Conservation (phyloP, 2,329 filamentous ascomycete genomes). For the Nemania sp. region DNA sequence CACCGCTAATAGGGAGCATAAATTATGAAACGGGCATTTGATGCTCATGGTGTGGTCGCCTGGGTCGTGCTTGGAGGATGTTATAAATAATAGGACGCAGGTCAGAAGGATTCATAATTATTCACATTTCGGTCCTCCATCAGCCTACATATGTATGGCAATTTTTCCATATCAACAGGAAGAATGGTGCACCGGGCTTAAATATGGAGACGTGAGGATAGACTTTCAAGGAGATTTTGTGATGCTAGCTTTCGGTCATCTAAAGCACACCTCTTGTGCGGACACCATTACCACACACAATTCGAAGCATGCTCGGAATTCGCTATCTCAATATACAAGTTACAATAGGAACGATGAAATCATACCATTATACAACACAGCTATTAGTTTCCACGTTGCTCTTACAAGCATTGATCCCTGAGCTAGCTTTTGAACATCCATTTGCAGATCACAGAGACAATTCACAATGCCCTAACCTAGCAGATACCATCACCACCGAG, state of each 20-base stretch:
- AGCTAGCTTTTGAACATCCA: background rate
- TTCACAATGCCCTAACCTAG: background rate
- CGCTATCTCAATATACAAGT: too few species aligned
- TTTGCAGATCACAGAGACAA: background rate
- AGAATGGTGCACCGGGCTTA: too few species aligned
- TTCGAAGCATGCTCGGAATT: too few species aligned
- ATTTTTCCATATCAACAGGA: background rate
- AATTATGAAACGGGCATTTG: conserved; percentile 1
- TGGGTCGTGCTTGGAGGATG: conserved; percentile 1
- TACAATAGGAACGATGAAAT: background rate
- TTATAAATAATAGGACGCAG: background rate
- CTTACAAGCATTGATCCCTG: background rate
- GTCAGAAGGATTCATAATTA: background rate
- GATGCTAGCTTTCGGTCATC: background rate
- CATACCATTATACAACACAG: too few species aligned
- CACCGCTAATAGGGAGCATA: conserved; percentile 15
- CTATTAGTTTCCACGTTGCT: background rate
- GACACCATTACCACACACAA: background rate
- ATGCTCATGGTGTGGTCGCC: background rate
- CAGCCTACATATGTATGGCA: background rate
- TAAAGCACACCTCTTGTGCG: background rate
- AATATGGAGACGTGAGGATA: background rate
- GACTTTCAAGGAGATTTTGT: conserved; percentile 2
- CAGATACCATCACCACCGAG: background rate
- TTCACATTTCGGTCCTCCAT: background rate